Conservation (phyloP, 2,329 filamentous ascomycete genomes). For the Phyllosticta ampelicida region DNA sequence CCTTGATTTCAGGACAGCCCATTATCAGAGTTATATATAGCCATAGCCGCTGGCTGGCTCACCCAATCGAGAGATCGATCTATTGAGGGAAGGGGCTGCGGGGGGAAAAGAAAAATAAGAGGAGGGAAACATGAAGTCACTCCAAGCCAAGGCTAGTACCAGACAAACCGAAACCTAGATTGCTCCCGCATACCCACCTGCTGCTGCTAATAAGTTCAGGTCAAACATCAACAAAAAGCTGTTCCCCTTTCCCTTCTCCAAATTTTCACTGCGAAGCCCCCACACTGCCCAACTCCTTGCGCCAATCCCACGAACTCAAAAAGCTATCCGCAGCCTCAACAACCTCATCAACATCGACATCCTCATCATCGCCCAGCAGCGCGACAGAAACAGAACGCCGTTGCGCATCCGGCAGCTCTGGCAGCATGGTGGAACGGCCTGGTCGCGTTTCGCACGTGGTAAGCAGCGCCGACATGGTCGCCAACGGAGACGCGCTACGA, state of each 20-base stretch:
- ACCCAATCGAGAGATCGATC: too few relatives aligned
- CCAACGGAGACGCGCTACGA: background rate
- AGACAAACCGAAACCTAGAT: too few relatives aligned
- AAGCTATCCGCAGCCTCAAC: background rate
- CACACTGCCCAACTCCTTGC: background rate
- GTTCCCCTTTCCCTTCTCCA: background rate
- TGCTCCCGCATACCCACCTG: too few relatives aligned
- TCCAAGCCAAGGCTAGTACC: too few relatives aligned
- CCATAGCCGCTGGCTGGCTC: too few relatives aligned
- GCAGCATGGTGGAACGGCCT: background rate
- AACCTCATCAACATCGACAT: background rate
- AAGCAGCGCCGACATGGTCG: background rate
- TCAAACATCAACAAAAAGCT: too few relatives aligned
- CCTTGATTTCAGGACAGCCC: too few relatives aligned
- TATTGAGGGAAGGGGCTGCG: too few relatives aligned
- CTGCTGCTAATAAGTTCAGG: too few relatives aligned
- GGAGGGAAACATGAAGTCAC: too few relatives aligned
- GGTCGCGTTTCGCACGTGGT: background rate
- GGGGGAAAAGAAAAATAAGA: too few relatives aligned
- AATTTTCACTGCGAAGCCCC: background rate
- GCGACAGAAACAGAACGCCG: background rate
- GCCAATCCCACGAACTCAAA: background rate
- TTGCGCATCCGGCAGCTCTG: background rate
- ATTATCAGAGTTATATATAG: too few relatives aligned
- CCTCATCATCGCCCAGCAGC: background rate